A percentile compares a stretch with the other conserved stretches of the same genome.
Evolutionary conservation across 805 yeast species (phyloP).

Genomic region (Myxozyma nipponensis): DNA sequence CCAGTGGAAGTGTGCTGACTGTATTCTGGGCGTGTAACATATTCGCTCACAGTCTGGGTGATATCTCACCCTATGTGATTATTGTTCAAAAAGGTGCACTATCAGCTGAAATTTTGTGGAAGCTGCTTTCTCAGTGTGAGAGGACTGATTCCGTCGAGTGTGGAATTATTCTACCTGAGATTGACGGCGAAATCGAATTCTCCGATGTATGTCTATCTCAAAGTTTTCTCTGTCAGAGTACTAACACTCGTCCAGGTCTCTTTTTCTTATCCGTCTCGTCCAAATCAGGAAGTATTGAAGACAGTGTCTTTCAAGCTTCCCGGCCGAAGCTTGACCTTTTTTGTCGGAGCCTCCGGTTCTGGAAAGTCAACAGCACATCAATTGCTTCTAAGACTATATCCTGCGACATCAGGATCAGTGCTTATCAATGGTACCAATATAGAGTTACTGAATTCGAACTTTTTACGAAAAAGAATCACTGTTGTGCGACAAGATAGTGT

Average conservation of each 20-base stretch:
- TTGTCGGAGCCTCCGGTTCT: slow-evolving; percentile 86
- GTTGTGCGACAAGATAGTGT: slow-evolving; percentile 69
- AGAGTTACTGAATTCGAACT: slow-evolving; percentile 41
- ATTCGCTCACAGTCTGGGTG: slow-evolving; percentile 59
- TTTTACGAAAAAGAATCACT: slow-evolving; percentile 62
- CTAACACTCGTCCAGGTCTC: slow-evolving; percentile 24
- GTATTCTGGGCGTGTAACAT: slow-evolving; percentile 78
- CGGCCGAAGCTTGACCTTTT: slow-evolving; percentile 49
- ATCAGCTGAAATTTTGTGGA: slow-evolving; percentile 51
- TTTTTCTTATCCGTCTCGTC: slow-evolving; percentile 63
- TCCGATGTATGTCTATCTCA: slow-evolving; percentile 40
- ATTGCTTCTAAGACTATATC: slow-evolving; percentile 59
- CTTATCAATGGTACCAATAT: slow-evolving; percentile 53
- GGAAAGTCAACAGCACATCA: slow-evolving; percentile 84
- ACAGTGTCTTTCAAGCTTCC: slow-evolving; percentile 47
- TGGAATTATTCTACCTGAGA: slow-evolving; percentile 30
- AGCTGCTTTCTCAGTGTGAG: not conserved
- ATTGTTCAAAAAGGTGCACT: slow-evolving; percentile 68
- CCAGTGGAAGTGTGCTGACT: slow-evolving; percentile 66
- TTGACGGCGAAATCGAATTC: slow-evolving; percentile 48
- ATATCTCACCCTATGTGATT: slow-evolving; percentile 54
- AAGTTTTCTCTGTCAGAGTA: not conserved
- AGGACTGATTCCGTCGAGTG: slow-evolving; percentile 1
- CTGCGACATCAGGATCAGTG: slow-evolving; percentile 51
- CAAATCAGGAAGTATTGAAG: slow-evolving; percentile 45